These are phyloP conservation scores for Ambrosia hybrid DNA, from an alignment of 140 eudicot species.

Conservation along the genomic window DNA sequence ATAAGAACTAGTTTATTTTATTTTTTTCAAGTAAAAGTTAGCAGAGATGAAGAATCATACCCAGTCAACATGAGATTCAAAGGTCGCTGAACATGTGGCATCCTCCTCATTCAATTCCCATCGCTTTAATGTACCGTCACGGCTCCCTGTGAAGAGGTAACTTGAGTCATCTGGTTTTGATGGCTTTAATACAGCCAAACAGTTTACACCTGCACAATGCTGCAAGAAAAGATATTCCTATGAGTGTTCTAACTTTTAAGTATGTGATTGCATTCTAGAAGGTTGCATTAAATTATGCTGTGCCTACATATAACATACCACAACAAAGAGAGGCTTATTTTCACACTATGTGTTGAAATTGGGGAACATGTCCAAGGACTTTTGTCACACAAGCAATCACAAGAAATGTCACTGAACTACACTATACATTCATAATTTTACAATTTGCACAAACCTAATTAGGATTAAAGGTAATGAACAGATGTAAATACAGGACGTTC, in stretches of 20 bases:
- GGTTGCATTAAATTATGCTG: slow-evolving; percentile 9
- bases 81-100: slow-evolving; percentile 77
- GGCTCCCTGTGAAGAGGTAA: slow-evolving; percentile 85
- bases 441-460: background rate
- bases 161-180: slow-evolving; percentile 43
- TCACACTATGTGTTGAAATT: too few species aligned
- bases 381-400: background rate
- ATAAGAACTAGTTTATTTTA: slow-evolving; percentile 5
- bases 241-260: slow-evolving; percentile 1
- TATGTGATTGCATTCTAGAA: slow-evolving; percentile 3
- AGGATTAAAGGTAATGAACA: background rate
- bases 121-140: slow-evolving; percentile 91
- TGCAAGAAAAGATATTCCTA: slow-evolving; percentile 36
- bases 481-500: background rate
- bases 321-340: background rate
- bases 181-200: slow-evolving; percentile 67
- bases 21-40: slow-evolving; percentile 12
- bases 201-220: slow-evolving; percentile 90
- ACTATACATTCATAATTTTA: background rate
- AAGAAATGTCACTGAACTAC: background rate
- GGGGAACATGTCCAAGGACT: too few species aligned
- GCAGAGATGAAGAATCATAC: slow-evolving; percentile 37
- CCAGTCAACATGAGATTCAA: slow-evolving; percentile 96
- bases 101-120: slow-evolving; percentile 69
- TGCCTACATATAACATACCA: background rate